These are phyloP conservation scores for Nelumbo lutea DNA, from an alignment of 164 flowering plant genomes.

Conservation along the genomic window DNA sequence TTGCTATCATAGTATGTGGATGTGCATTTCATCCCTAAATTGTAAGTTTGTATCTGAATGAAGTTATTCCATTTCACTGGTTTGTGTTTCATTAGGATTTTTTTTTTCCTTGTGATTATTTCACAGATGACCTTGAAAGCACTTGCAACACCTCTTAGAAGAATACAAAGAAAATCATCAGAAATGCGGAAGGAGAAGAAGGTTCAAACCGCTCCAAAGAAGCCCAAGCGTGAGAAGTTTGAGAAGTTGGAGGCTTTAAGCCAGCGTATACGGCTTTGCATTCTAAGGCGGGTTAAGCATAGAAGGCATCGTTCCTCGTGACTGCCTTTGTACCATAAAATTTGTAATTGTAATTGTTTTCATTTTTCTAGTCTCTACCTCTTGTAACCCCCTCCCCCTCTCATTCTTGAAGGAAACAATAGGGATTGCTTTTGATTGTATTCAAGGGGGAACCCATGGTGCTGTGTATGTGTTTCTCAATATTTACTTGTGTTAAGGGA, in stretches of 20 bases:
- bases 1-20: too few species aligned
- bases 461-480: too few species aligned
- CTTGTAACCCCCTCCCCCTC: background rate
- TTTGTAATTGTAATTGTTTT: conserved; percentile 13
- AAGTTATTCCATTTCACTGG: background rate
- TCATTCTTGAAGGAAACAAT: conserved; percentile 1
- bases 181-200: conserved; percentile 31
- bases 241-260: conserved; percentile 75
- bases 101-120: background rate
- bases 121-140: conserved; percentile 40
- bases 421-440: background rate
- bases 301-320: conserved; percentile 51
- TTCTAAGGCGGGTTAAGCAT: conserved; percentile 58
- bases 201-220: conserved; percentile 25
- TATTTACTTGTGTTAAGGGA: too few species aligned
- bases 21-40: background rate
- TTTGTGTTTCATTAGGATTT: background rate
- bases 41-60: background rate
- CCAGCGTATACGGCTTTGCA: conserved; percentile 64
- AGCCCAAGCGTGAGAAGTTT: conserved; percentile 52
- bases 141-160: conserved; percentile 56
- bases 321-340: conserved; percentile 15
- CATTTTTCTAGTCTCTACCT: background rate
- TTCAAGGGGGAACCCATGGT: background rate
- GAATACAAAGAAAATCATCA: conserved; percentile 25